Conservation (phyloP, 2,329 filamentous ascomycete genomes). For the Calonectria ilicicola region DNA sequence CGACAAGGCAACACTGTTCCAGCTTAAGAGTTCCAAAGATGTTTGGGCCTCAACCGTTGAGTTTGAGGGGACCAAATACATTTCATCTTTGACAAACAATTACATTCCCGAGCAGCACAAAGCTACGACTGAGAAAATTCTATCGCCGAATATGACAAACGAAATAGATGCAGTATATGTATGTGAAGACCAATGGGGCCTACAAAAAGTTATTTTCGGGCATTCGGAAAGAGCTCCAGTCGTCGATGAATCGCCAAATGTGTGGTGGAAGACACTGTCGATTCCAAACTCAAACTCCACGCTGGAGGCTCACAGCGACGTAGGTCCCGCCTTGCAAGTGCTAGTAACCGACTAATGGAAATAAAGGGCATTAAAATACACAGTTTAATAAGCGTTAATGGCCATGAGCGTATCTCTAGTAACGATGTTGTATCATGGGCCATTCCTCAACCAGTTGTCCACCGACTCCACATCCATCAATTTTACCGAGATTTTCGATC, state of each 20-base stretch:
- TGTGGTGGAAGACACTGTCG: conserved; percentile 12
- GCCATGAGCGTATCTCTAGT: neutral
- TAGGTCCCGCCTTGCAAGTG: neutral
- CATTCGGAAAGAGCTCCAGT: neutral
- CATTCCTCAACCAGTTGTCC: neutral
- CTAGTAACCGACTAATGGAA: neutral
- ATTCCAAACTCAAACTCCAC: neutral
- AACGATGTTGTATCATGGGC: neutral
- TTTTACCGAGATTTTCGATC: neutral
- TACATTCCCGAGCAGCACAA: neutral
- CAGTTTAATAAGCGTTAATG: neutral
- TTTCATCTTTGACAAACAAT: neutral
- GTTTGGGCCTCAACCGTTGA: neutral
- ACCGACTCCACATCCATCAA: neutral
- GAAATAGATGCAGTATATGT: neutral
- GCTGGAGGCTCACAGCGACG: neutral
- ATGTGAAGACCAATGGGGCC: conserved; percentile 2
- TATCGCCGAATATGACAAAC: neutral
- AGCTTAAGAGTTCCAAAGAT: neutral
- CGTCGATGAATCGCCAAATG: neutral
- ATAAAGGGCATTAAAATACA: neutral
- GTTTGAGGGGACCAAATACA: neutral
- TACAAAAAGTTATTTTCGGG: neutral
- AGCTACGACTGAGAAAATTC: neutral
- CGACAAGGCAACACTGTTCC: too few relatives aligned